A percentile compares a stretch with the other conserved stretches of the same genome.
Conservation (phyloP, 1,139 yeast species). For the Zygosaccharomyces sapae region DNA sequence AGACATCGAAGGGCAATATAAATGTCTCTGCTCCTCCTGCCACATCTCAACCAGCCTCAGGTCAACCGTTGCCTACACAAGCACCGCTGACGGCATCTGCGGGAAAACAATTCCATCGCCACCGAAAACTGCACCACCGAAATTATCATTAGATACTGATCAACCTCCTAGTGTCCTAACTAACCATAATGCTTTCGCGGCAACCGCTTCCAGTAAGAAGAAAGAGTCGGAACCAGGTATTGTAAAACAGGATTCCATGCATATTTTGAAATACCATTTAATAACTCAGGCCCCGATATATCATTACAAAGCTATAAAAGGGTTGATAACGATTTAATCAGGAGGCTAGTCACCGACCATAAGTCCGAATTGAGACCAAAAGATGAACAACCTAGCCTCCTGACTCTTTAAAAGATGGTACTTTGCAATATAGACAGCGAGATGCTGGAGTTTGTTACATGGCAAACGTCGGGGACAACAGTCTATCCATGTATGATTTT, state of each 20-base stretch:
- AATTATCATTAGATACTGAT: slow-evolving; percentile 11
- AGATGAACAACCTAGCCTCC: slow-evolving; percentile 38
- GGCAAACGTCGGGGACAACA: slow-evolving; percentile 43
- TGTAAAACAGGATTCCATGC: slow-evolving; percentile 30
- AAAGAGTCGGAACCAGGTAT: slow-evolving; percentile 2
- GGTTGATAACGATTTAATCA: slow-evolving; percentile 30
- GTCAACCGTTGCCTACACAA: neutral
- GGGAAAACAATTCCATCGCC: neutral
- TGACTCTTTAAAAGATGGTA: slow-evolving; percentile 41
- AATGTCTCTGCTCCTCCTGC: neutral
- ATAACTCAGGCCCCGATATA: slow-evolving; percentile 25
- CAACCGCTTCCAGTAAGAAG: neutral
- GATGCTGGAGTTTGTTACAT: slow-evolving; percentile 26
- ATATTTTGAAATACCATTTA: slow-evolving; percentile 28
- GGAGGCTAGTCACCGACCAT: slow-evolving; percentile 38
- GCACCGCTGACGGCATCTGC: neutral
- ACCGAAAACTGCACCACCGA: slow-evolving; percentile 6
- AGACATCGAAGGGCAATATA: neutral
- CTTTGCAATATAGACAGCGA: slow-evolving; percentile 38
- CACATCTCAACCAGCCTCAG: no score
- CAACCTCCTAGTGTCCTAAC: slow-evolving; percentile 4
- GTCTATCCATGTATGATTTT: slow-evolving; percentile 73
- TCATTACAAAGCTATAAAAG: slow-evolving; percentile 24
- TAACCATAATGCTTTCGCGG: neutral
- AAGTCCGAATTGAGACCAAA: slow-evolving; percentile 37